Percentiles rank a stretch among this genome's conserved stretches.
Evolutionary conservation across 306 rosid genomes (phyloP).

Genomic region (Cucurbita ficifolia): DNA sequence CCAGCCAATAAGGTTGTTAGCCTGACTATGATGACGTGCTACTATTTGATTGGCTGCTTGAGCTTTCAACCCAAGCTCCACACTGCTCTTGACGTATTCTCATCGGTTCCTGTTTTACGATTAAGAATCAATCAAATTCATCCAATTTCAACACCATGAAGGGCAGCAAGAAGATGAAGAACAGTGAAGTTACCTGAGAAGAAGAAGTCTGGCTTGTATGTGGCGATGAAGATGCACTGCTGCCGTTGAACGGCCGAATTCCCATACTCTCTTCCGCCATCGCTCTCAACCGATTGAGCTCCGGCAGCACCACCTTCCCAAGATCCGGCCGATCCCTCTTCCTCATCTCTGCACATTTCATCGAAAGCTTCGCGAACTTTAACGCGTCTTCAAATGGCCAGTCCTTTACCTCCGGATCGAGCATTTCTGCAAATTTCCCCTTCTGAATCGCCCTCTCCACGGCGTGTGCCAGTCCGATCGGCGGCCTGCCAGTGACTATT

Average conservation of each 20-base stretch:
- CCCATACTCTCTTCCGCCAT: constrained; percentile 41
- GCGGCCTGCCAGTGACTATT: constrained; percentile 49
- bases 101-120: background rate
- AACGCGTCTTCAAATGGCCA: constrained; percentile 69
- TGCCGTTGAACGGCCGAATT: background rate
- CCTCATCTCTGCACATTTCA: constrained; percentile 70
- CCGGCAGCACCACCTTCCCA: constrained; percentile 48
- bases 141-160: background rate
- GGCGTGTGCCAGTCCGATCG: constrained; percentile 69
- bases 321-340: constrained; percentile 76
- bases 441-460: constrained; percentile 43
- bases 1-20: background rate
- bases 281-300: constrained; percentile 45
- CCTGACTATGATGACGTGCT: background rate
- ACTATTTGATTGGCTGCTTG: background rate
- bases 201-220: background rate
- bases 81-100: background rate
- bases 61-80: background rate
- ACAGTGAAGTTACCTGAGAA: background rate
- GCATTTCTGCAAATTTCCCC: constrained; percentile 47
- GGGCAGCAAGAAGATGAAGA: background rate
- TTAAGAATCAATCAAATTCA: background rate
- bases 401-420: constrained; percentile 53
- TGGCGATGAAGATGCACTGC: background rate
- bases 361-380: constrained; percentile 39